Conservation (phyloP, 2,329 filamentous ascomycete genomes). For the Diaporthe sp. region DNA sequence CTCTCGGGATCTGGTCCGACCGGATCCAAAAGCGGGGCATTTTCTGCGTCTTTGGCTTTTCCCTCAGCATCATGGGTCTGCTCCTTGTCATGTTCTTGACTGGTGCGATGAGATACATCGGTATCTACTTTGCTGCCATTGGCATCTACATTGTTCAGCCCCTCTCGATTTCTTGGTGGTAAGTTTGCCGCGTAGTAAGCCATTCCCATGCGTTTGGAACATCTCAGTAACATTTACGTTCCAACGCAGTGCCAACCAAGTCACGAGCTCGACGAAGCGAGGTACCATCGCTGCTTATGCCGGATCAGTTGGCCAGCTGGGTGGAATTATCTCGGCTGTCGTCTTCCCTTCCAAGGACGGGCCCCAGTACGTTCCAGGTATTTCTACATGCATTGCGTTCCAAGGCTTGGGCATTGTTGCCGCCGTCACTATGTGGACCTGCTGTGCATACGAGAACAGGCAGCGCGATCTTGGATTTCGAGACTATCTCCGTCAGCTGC, state of each 20-base stretch:
- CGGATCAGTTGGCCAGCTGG: constrained; percentile 60
- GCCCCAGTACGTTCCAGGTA: background rate
- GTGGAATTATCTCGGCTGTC: constrained; percentile 45
- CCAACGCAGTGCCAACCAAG: constrained; percentile 53
- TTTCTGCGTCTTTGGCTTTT: constrained; percentile 11
- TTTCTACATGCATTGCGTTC: background rate
- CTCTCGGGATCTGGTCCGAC: constrained; percentile 1
- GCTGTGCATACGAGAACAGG: constrained; percentile 3
- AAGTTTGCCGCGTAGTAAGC: background rate
- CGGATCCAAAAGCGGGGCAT: background rate
- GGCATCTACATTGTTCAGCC: constrained; percentile 52
- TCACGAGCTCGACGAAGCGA: constrained; percentile 62
- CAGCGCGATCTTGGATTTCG: background rate
- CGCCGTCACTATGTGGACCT: background rate
- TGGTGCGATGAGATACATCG: constrained; percentile 47
- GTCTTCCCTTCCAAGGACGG: constrained; percentile 1
- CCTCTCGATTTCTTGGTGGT: constrained; percentile 46
- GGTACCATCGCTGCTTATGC: constrained; percentile 61
- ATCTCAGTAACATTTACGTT: background rate
- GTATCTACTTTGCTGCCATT: constrained; percentile 50
- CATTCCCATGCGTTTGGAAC: background rate
- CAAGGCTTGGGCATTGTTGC: background rate
- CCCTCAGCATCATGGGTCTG: background rate
- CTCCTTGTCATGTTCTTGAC: constrained; percentile 43
- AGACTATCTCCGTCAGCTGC: background rate